A percentile compares a stretch with the other conserved stretches of the same genome.
Evolutionary conservation across 1,284 basidiomycete genomes (phyloP).

Genomic region (Irpex rosettiformis): DNA sequence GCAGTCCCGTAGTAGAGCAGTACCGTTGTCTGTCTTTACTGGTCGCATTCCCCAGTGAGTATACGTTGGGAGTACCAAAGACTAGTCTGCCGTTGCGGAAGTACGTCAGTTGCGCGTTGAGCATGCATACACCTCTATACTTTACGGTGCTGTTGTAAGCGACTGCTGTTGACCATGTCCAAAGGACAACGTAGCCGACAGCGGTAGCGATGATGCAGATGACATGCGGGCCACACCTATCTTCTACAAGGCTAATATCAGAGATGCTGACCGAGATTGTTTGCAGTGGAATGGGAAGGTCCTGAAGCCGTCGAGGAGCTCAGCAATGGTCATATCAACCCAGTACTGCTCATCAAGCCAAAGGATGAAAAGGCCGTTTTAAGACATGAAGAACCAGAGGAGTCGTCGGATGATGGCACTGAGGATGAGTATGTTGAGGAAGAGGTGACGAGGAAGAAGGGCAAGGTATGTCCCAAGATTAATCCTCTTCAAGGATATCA

Average conservation of each 20-base stretch:
- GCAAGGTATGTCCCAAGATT: conserved; percentile 34
- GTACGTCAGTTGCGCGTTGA: neutral
- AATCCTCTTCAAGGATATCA: conserved; percentile 1
- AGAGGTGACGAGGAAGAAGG: conserved; percentile 27
- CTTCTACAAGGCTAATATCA: neutral
- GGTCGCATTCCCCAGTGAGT: conserved; percentile 14
- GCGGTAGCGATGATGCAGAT: neutral
- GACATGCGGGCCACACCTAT: neutral
- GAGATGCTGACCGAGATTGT: conserved; percentile 12
- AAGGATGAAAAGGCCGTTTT: neutral
- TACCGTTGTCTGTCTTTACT: neutral
- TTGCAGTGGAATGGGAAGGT: conserved; percentile 70
- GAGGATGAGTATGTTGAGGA: conserved; percentile 70
- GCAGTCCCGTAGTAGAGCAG: neutral
- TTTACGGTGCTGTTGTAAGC: neutral
- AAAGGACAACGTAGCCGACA: conserved; percentile 3
- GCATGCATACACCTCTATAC: neutral
- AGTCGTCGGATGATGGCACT: conserved; percentile 54
- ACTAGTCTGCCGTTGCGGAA: neutral
- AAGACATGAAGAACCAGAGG: conserved; percentile 21
- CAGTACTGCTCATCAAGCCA: conserved; percentile 1
- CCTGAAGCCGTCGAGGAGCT: conserved; percentile 46
- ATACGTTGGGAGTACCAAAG: conserved; percentile 5
- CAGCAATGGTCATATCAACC: neutral
- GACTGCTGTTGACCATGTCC: conserved; percentile 3